Base-by-base conservation (phyloP, 2,329 filamentous ascomycete species). In the Trichophyton rubrum region DNA sequence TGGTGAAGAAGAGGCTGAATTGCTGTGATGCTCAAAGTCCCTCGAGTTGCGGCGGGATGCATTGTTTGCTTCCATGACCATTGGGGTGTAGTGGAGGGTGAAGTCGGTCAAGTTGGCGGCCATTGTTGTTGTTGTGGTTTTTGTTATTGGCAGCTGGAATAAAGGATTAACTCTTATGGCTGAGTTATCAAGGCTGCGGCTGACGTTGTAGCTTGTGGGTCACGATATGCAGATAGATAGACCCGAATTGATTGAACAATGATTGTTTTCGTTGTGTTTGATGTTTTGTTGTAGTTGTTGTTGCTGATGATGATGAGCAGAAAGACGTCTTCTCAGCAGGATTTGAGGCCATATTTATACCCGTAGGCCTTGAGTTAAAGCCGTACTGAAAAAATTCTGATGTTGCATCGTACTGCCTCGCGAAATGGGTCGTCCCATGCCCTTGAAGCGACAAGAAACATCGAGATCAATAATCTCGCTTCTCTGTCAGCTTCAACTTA, bases 61-160 rank as follows among this genome's bases (percentile, higher is more conserved):
- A 20, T 41, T 9, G 8, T 59, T 59, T 15, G 43, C 27, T n/a
- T 59, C 57, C 7, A 59, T 24, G 11, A 43, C 22, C 40, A 59
- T 59, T 11, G 57, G 57, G n/a, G 40, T 13, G 57, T 59, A 59
- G 41, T 47, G 20, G 11, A 59, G 15, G 43, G 22, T 43, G 27
- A 59, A 49, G 57, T 59, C 40, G 43, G 57, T 59, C 35, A 59
- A 15, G 57, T 49, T 59, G 40, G 57, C 20, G 13, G 57, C 20
- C 57, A 59, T 59, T 49, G 13, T 59, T 11, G 9, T 58, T 24
- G 22, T 41, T 43, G 35, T 9, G 1, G 9, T 58, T 4, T 13
- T 4, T 5, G 56, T 41, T 17, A 20, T 13, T 17, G 24, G 15
- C 9, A 17, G 13, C 5, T 7, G 5, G 27, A 15, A 11, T 53